Base-by-base conservation (phyloP, 768 basidiomycete species). In the Termitomyces sp. region DNA sequence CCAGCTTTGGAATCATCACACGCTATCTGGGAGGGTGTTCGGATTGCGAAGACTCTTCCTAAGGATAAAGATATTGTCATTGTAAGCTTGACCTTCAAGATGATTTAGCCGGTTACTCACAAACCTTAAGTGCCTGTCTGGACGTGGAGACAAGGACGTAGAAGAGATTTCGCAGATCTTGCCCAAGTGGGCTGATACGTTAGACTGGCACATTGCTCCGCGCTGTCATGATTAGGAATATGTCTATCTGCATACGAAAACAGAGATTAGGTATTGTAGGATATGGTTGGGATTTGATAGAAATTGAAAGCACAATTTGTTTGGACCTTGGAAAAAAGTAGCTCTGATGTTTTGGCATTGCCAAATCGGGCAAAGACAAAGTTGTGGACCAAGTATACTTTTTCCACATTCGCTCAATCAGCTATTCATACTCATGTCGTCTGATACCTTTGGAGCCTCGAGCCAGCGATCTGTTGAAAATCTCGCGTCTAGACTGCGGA, bases 121-220 rank as follows among this genome's bases (percentile, higher is more conserved):
- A 11, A 3, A 35, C 6, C 30, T 26, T 3, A 26, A 95, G 92
- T 97, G 94, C 67, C 76, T 98, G 52, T 95, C 92, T 54, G 96
- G 96, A 51, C 85, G 96, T 61, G 97, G 97, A 18, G 94, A 98
- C 72, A 98, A 98, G 73, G 96, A 99, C 67, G 97, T 99, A 3
- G 90, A 96, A 63, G 90, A 98, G 67, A 94, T 99, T 57, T 94
- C 90, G n/a, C 76, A 95, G 65, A 76, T 98, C 41, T 78, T 99
- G 55, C 96, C 96, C 11, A 91, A 96, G 72, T 98, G 95, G 96
- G 94, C 90, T 11, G 88, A 97, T 66, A 86, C 74, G 63, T 80
- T 98, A 36, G 90, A 95, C 77, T 98, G 96, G 96, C 92, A 95
- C 65, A 76, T 95, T 45, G 79, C 80, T 45, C 68, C 72, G 9